Percentiles rank a stretch among this genome's conserved stretches.
phyloP scores from a whole-genome alignment of 768 basidiomycete species.

The Neoboletus subvelutipes region DNA sequence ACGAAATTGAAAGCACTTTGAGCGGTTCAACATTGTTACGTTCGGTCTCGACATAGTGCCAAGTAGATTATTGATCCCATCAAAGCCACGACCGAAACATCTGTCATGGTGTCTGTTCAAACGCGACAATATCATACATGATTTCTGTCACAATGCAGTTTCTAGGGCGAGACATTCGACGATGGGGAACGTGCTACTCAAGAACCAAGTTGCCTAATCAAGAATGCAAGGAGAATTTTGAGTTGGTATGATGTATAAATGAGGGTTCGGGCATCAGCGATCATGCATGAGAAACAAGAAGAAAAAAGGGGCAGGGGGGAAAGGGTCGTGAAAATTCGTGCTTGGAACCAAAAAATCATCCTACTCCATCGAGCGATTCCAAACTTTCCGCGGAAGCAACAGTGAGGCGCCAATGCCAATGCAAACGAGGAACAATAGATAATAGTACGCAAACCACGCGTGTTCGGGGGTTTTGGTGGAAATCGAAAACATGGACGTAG shows the following conservation, averaged over 20 bases:
- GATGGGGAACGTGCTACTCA: neutral
- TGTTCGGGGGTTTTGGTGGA: slow-evolving; percentile 45
- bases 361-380: slow-evolving; percentile 10
- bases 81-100: no score
- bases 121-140: no score
- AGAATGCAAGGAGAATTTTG: neutral
- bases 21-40: no score
- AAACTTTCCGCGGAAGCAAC: slow-evolving; percentile 28
- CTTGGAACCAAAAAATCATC: neutral
- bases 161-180: neutral
- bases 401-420: slow-evolving; percentile 20
- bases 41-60: no score
- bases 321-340: neutral
- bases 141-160: neutral
- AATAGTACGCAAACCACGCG: slow-evolving; percentile 33
- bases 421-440: slow-evolving; percentile 17
- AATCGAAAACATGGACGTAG: slow-evolving; percentile 67
- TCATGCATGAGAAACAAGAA: neutral
- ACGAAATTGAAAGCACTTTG: no score
- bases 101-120: no score
- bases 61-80: no score
- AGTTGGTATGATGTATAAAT: neutral
- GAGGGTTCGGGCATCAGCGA: neutral
- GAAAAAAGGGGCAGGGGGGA: no score
- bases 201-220: neutral